Evolutionary conservation across 441 rosid genomes (phyloP).

Genomic region (Hypseocharis bilobata): DNA sequence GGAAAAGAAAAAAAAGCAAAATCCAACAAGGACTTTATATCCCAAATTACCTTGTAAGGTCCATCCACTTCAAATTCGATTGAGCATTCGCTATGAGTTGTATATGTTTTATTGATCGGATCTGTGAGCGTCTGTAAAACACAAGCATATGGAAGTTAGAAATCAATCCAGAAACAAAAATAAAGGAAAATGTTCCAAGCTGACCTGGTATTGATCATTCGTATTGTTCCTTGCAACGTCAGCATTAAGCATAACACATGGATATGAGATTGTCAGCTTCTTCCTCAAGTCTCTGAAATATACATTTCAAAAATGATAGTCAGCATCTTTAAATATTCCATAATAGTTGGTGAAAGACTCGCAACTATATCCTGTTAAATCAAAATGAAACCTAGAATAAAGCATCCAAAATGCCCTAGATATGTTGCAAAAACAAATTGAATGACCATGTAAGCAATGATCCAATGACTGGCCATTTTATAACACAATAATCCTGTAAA

Average conservation of each 20-base stretch:
- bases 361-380: background rate
- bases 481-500: conserved; percentile 13
- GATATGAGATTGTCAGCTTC: conserved; percentile 87
- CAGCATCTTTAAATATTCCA: conserved; percentile 20
- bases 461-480: too few species aligned
- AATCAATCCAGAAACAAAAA: conserved; percentile 8
- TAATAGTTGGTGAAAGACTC: conserved; percentile 14
- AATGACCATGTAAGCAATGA: background rate
- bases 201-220: conserved; percentile 94
- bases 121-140: conserved; percentile 66
- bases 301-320: conserved; percentile 23
- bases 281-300: conserved; percentile 67
- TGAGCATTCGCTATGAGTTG: conserved; percentile 88
- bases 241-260: conserved; percentile 96
- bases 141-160: conserved; percentile 14
- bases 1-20: conserved; percentile 18
- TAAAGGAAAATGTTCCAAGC: conserved; percentile 15
- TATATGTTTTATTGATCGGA: conserved; percentile 65
- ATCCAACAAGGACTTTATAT: conserved; percentile 5
- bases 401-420: too few species aligned
- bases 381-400: background rate
- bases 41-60: conserved; percentile 80
- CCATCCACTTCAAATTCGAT: conserved; percentile 99
- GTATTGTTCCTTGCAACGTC: conserved; percentile 94
- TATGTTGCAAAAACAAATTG: background rate